Base-by-base conservation (phyloP, 164 flowering plant genomes). In the Cinnamomum chago region DNA sequence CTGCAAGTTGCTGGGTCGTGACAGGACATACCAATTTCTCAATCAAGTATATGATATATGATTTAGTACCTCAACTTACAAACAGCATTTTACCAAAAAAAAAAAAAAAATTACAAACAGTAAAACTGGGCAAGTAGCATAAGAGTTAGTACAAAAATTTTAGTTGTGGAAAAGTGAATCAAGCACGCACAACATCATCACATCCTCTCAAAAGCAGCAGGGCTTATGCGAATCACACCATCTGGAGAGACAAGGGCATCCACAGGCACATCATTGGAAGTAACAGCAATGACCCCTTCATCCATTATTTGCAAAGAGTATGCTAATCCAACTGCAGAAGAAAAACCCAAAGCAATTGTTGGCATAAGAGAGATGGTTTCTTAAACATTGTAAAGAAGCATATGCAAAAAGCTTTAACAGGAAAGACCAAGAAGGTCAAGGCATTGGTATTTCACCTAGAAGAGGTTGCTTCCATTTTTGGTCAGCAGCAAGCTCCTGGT, bases 221-320 rank as follows among this genome's bases (percentile, higher is more conserved):
- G 70, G 81, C 86, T 90, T 40, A 92, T 90, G 35, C 90, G 93
- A 77, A 92, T 83, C 11, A 91, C 86, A 72, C 97, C 94, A 72
- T 84, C 79, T 65, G 98, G 91, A 67, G 91, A 81, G 68, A 91
- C 93, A 65, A 96, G 83, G 40, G 95, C 97, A 81, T 96, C 99
- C 5, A 96, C 85, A 9, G 67, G 81, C 28, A 91, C 78, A 82
- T 96, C 99, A 73, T 77, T 79, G 27, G 92, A 84, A 27, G 97
- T 91, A 18, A 89, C 69, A 47, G 96, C 86, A 75, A 96, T 89
- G 73, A 79, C 83, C 71, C 85, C 97, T n/a, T 89, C 92, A 72
- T 92, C 97, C 85, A 91, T 23, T 72, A 96, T 92, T 79, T 96
- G 99, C 50, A 74, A 24, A 70, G 93, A 89, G 75, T 96, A 96